phyloP scores from a whole-genome alignment of 257 asterid genomes.

The Ajuga chamaepitys region DNA sequence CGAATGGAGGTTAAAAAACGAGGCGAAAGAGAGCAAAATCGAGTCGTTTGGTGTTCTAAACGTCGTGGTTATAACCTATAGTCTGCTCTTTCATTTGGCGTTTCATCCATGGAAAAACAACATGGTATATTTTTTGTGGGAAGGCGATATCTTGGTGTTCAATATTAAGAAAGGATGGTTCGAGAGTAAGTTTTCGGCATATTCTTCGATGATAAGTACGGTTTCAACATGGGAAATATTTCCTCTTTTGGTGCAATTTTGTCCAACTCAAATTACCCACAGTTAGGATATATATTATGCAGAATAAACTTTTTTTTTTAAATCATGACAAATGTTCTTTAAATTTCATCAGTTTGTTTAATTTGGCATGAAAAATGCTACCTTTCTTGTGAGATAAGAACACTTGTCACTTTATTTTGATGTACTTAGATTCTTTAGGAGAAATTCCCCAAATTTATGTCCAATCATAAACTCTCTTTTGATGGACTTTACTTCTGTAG shows the following conservation, averaged over 20 bases:
- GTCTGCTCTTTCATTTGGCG: slow-evolving; percentile 19
- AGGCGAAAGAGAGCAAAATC: slow-evolving; percentile 10
- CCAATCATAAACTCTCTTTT: slow-evolving; percentile 1
- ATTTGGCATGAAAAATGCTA: not conserved
- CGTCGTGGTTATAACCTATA: slow-evolving; percentile 8
- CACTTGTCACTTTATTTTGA: not conserved
- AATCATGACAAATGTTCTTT: too few relatives aligned
- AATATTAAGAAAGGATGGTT: slow-evolving; percentile 23
- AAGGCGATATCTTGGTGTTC: slow-evolving; percentile 17
- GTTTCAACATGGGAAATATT: slow-evolving; percentile 8
- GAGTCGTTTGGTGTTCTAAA: not conserved
- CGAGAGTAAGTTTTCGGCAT: slow-evolving; percentile 3
- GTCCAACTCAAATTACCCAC: slow-evolving; percentile 8
- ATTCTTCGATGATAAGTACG: not conserved
- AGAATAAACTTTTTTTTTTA: not conserved
- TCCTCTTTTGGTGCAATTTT: slow-evolving; percentile 14
- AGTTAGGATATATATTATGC: not conserved
- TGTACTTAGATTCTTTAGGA: not conserved
- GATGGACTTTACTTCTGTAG: not conserved
- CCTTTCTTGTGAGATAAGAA: slow-evolving; percentile 17
- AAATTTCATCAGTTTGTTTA: not conserved
- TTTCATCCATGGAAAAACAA: slow-evolving; percentile 16
- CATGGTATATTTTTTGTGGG: slow-evolving; percentile 13
- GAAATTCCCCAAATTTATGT: slow-evolving; percentile 8
- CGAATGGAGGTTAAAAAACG: slow-evolving; percentile 15